Base-by-base conservation (phyloP, 768 basidiomycete genomes). In the Sistotremastrum niveocremeum region DNA sequence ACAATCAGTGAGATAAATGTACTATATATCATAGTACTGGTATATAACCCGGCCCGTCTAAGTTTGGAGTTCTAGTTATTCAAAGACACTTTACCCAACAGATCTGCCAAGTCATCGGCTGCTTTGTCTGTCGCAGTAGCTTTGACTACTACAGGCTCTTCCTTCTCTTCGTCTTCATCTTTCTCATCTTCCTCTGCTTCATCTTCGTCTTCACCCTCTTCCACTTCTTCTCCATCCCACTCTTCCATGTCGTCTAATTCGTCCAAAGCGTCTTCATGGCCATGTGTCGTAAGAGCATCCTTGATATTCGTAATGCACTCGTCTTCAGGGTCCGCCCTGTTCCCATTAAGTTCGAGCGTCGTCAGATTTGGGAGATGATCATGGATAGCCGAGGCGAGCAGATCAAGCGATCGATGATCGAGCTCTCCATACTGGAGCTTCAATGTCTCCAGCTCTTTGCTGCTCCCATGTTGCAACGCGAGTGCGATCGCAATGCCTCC, bases 341-440 rank as follows among this genome's bases (percentile, higher is more conserved):
- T 97, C 66, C 86, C 89, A 57, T 94, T 91, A 49, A 97, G 56
- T 60, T 97, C 94, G 44, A 98, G 62, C 45, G 61, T 67, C 64
- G 65, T 78, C 39, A 99, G 62, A 36, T 63, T 63, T 29, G 66
- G 61, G 40, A 91, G 60, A 37, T 79, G 75, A 29, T 69, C 65
- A 20, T 68, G 66, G 46, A 97, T 76, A 2, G 76, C 79, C 20
- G 71, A 60, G 2, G 83, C 77, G 30, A 98, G 69, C 4, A 86
- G 58, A 31, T 70, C 65, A 48, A 88, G 81, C 7, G 86, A 71
- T 39, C 72, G 61, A 4, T 70, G 62, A 52, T 90, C 84, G 39
- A 97, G 71, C 55, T 98, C 91, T 60, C 93, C 90, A 59, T 93
- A 95, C 65, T 97, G 88, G 34, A 98, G 68, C 54, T 81, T 81